A percentile compares a stretch with the other conserved stretches of the same genome.
These are phyloP conservation scores for Cyphellophora attinorum DNA, from an alignment of 2,329 filamentous ascomycete species.

Conservation along the genomic window DNA sequence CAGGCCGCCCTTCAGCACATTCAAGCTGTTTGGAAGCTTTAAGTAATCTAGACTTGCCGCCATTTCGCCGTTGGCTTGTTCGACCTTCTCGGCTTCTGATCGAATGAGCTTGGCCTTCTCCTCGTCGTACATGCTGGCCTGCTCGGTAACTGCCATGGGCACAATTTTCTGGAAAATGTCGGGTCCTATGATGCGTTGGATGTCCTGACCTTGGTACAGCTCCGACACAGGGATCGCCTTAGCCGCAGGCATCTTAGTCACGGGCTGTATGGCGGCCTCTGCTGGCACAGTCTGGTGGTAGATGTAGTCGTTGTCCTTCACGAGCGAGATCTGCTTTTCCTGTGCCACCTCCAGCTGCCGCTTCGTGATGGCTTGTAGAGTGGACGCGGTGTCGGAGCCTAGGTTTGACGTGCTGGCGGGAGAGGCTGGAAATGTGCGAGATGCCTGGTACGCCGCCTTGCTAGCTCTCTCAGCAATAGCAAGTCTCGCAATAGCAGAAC, in stretches of 20 bases:
- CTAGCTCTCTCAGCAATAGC: conserved; percentile 70
- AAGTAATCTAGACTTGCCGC: conserved; percentile 89
- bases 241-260: conserved; percentile 85
- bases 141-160: conserved; percentile 90
- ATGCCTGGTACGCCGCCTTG: conserved; percentile 66
- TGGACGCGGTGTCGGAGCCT: conserved; percentile 63
- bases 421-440: conserved; percentile 70
- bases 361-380: conserved; percentile 72
- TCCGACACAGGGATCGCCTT: conserved; percentile 97
- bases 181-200: conserved; percentile 90
- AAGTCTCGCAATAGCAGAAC: conserved; percentile 71
- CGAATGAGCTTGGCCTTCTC: conserved; percentile 94
- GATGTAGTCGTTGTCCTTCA: conserved; percentile 96
- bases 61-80: conserved; percentile 91
- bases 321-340: conserved; percentile 64
- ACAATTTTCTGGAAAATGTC: conserved; percentile 97
- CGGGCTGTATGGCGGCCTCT: conserved; percentile 69
- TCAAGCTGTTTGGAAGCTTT: conserved; percentile 77
- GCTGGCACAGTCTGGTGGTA: conserved; percentile 88
- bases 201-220: conserved; percentile 92
- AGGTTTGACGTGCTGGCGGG: conserved; percentile 76
- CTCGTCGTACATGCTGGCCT: conserved; percentile 92
- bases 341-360: conserved; percentile 72
- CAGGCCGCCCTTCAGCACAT: conserved; percentile 84
- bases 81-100: conserved; percentile 86